These are phyloP conservation scores for Backusella macrospora DNA, from an alignment of 192 early-diverging fungal species.

Conservation along the genomic window DNA sequence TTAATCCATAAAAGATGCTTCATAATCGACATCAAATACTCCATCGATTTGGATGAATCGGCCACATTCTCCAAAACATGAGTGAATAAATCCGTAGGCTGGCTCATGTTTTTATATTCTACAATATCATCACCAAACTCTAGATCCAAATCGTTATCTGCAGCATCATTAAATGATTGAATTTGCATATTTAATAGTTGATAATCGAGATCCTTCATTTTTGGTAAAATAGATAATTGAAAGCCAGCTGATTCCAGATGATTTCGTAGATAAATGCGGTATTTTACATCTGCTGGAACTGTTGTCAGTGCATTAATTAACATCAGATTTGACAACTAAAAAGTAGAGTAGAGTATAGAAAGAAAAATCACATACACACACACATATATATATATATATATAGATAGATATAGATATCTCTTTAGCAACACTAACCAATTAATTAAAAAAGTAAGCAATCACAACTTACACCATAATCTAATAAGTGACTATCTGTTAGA, in stretches of 20 bases:
- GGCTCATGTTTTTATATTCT: conserved; percentile 63
- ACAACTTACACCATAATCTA: conserved; percentile 65
- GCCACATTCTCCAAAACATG: conserved; percentile 65
- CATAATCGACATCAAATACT: conserved; percentile 67
- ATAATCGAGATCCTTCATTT: conserved; percentile 53
- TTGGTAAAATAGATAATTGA: conserved; percentile 58
- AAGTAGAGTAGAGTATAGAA: background rate
- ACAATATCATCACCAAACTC: conserved; percentile 53
- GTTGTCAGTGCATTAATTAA: conserved; percentile 74
- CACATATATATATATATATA: background rate
- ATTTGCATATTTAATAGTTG: conserved; percentile 40
- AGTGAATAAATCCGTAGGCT: conserved; percentile 69
- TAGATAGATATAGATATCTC: too few species aligned
- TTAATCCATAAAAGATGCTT: conserved; percentile 72
- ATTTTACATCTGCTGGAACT: conserved; percentile 71
- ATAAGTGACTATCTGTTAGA: conserved; percentile 70
- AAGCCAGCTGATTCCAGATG: conserved; percentile 71
- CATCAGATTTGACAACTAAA: conserved; percentile 75
- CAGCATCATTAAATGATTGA: conserved; percentile 22
- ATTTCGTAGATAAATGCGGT: conserved; percentile 71
- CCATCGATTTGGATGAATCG: conserved; percentile 60
- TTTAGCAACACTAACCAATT: background rate
- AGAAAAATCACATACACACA: too few species aligned
- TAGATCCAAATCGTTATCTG: conserved; percentile 36
- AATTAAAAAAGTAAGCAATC: background rate